Base-by-base conservation (phyloP, 768 basidiomycete genomes). In the Omphalotus guepiniiformis region DNA sequence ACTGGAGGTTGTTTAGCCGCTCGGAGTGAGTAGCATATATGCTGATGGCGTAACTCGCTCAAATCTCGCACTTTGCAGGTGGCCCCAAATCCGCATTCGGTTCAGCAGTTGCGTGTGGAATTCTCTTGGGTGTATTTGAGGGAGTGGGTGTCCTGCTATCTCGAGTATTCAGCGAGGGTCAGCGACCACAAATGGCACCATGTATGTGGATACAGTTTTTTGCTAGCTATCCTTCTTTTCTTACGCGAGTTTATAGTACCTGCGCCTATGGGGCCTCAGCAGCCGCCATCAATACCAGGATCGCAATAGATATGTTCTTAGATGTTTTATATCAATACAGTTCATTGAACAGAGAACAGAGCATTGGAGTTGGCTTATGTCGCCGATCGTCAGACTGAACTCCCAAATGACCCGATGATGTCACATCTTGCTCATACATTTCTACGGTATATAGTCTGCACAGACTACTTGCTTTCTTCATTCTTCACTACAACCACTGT, bases 1-100 rank as follows among this genome's bases (percentile, higher is more conserved):
- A 98, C 96, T 8, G 96, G 96, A 67, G 96, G 96, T 47, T 94
- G 90, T 65, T 69, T 97, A 45, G 96, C 95, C 49, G 79, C 88
- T 52, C 80, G 95, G 72, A 91, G 95, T 96, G 66, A 69, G 90
- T 83, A 42, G 51, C 19, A 51, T 41, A 46, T 25, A 13, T 18
- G 23, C 25, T 35, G 30, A 25, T 34, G 18, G 37, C 35, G 50
- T 16, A 35, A 37, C 48, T 53, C 23, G 9, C 32, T 52, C 5
- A 19, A 7, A 21, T 37, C n/a, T n/a, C n/a, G n/a, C 37, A 25
- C 15, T 39, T 43, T 23, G 6, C 57, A 97, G 95, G 92, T 72
- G 95, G 95, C 15, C 96, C 95, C 23, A 85, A 79, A 69, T 83
- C 90, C 21, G 92, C 92, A 21, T 71, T 97, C 37, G 86, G 87